phyloP scores from a whole-genome alignment of 805 yeast genomes.

The Pachysolen tannophilus region DNA sequence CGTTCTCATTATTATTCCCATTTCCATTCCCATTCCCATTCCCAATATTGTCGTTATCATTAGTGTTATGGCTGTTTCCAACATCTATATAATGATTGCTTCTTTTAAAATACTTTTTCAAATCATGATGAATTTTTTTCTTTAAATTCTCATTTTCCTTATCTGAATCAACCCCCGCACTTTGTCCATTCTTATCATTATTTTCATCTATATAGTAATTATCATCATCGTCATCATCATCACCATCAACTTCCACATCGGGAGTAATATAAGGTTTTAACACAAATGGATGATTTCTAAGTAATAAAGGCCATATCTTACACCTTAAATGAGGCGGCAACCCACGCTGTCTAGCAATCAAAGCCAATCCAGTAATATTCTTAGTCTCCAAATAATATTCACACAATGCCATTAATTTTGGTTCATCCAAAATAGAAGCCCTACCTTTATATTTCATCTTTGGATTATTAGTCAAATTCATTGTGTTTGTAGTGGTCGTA shows the following conservation, averaged over 20 bases:
- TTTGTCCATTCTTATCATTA: conserved; percentile 13
- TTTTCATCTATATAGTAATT: conserved; percentile 16
- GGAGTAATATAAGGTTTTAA: conserved; percentile 65
- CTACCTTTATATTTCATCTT: conserved; percentile 22
- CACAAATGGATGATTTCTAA: conserved; percentile 82
- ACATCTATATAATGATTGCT: conserved; percentile 25
- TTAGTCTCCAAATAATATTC: conserved; percentile 45
- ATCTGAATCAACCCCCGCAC: conserved; percentile 9
- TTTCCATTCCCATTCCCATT: too few relatives aligned
- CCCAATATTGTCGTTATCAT: conserved; percentile 11
- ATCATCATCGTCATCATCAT: conserved; percentile 22
- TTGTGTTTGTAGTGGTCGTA: too few relatives aligned
- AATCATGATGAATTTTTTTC: conserved; percentile 42
- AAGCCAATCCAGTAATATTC: conserved; percentile 70
- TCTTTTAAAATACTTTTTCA: conserved; percentile 51
- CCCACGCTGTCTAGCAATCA: conserved; percentile 75
- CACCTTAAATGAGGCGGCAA: conserved; percentile 76
- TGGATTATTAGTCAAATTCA: too few relatives aligned
- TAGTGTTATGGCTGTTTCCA: conserved; percentile 4
- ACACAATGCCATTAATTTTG: conserved; percentile 46
- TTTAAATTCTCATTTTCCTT: conserved; percentile 16
- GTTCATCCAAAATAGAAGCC: conserved; percentile 36
- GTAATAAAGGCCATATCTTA: conserved; percentile 75
- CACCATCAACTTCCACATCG: conserved; percentile 37
- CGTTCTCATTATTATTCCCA: conserved; percentile 1